Conservation (phyloP, 805 yeast species). For the Helenozyma baotianmanensis region DNA sequence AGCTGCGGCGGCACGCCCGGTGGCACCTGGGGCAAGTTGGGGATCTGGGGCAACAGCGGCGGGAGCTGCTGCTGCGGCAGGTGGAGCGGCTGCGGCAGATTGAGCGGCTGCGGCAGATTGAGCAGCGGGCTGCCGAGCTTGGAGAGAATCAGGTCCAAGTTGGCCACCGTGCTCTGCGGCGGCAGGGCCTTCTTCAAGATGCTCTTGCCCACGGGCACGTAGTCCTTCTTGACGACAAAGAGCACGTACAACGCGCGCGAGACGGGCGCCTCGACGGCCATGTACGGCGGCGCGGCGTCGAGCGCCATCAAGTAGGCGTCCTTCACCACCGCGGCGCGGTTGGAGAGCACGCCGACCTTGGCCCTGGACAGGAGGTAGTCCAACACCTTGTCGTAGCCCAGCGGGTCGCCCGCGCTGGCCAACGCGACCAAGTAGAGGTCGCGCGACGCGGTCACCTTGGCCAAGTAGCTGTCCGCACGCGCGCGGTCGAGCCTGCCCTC, state of each 20-base stretch:
- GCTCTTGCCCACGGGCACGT: conserved; percentile 23
- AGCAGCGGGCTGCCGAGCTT: conserved; percentile 18
- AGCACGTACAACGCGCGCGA: conserved; percentile 21
- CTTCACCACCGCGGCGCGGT: conserved; percentile 47
- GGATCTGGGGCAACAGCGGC: background rate
- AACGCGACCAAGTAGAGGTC: conserved; percentile 52
- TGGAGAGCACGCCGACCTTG: conserved; percentile 59
- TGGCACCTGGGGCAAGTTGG: background rate
- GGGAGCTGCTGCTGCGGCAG: conserved; percentile 1
- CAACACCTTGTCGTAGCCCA: conserved; percentile 27
- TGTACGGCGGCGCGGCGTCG: conserved; percentile 7
- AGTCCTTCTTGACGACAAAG: conserved; percentile 35
- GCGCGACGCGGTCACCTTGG: conserved; percentile 42
- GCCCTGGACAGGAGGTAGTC: conserved; percentile 42
- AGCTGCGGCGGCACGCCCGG: background rate
- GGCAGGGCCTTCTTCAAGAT: conserved; percentile 15
- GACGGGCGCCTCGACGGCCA: conserved; percentile 6
- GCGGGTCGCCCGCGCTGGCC: conserved; percentile 14
- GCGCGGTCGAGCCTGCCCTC: conserved; percentile 59
- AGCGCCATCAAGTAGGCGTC: conserved; percentile 59
- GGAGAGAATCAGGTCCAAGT: conserved; percentile 23
- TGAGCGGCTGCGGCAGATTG: background rate
- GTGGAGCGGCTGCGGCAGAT: background rate
- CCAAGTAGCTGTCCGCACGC: conserved; percentile 55
- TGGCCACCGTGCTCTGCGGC: conserved; percentile 1